phyloP scores from a whole-genome alignment of 495 filamentous ascomycete genomes.

The Penicillium robsamsonii region DNA sequence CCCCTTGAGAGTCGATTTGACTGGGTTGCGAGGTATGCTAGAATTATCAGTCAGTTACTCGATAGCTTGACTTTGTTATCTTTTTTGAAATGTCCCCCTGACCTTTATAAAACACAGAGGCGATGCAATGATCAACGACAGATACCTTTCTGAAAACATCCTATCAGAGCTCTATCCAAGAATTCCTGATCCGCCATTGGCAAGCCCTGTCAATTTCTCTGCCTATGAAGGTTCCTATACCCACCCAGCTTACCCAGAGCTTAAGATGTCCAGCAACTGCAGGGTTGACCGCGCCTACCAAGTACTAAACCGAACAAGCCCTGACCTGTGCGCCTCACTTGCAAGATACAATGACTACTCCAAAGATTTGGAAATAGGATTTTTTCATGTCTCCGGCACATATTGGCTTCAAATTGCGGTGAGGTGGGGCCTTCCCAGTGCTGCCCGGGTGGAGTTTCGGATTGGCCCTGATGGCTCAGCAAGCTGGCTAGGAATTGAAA shows the following conservation, averaged over 20 bases:
- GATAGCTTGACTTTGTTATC: too few species aligned
- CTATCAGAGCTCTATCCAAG: constrained; percentile 11
- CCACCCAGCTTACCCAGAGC: constrained; percentile 11
- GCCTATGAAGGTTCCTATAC: constrained; percentile 11
- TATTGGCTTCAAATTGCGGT: constrained; percentile 7
- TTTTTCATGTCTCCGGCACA: constrained; percentile 10
- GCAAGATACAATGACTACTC: constrained; percentile 1
- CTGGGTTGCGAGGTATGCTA: constrained; percentile 13
- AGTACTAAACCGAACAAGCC: not conserved
- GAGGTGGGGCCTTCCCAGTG: too few species aligned
- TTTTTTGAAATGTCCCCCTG: not conserved
- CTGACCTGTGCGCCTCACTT: constrained; percentile 1
- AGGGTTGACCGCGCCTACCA: not conserved
- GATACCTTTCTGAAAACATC: constrained; percentile 8
- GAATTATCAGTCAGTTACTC: not conserved
- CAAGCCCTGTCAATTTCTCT: constrained; percentile 11
- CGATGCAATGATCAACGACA: constrained; percentile 10
- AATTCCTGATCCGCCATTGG: constrained; percentile 8
- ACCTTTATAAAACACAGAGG: constrained; percentile 4
- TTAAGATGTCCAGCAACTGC: constrained; percentile 6
- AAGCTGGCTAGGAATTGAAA: too few species aligned
- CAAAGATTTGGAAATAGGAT: not conserved
- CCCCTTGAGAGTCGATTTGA: constrained; percentile 6
- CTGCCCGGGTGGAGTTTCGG: too few species aligned
- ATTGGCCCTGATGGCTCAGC: too few species aligned